Conservation (phyloP, 805 yeast genomes). For the Cyberlindnera lachancei region DNA sequence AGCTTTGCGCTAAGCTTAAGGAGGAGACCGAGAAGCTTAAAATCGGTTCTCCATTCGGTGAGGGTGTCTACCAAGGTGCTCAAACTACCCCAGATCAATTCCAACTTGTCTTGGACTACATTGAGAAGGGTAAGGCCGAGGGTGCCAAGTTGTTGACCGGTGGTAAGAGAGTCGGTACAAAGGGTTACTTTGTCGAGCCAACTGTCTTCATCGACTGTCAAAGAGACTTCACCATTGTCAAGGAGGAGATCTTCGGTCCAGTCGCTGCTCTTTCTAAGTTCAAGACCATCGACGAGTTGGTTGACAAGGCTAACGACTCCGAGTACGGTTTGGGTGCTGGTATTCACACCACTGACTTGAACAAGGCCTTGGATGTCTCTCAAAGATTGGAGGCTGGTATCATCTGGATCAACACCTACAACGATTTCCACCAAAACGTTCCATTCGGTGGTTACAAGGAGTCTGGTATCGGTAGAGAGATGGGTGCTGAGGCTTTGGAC, state of each 20-base stretch:
- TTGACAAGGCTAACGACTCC: constrained; percentile 47
- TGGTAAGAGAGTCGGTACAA: constrained; percentile 48
- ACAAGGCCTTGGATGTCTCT: constrained; percentile 48
- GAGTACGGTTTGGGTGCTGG: constrained; percentile 65
- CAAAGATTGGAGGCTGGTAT: constrained; percentile 54
- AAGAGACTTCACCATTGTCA: constrained; percentile 43
- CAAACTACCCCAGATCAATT: constrained; percentile 56
- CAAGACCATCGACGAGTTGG: constrained; percentile 48
- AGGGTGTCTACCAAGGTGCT: constrained; percentile 54
- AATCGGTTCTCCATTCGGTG: constrained; percentile 58
- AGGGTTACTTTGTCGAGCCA: constrained; percentile 58
- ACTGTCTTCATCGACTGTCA: constrained; percentile 51
- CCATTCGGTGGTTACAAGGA: constrained; percentile 69
- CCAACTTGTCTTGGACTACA: constrained; percentile 49
- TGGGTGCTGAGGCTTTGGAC: constrained; percentile 61
- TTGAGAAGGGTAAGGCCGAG: constrained; percentile 47
- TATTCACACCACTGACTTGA: constrained; percentile 47
- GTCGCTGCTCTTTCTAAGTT: constrained; percentile 55
- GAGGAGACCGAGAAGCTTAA: constrained; percentile 43
- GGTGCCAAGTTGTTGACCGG: constrained; percentile 54
- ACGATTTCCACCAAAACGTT: constrained; percentile 57
- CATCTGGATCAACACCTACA: constrained; percentile 60
- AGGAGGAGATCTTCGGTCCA: constrained; percentile 63
- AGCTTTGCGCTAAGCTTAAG: constrained; percentile 41
- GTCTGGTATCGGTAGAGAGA: constrained; percentile 68